Conservation (phyloP, 768 basidiomycete species). For the Trametes villosa region DNA sequence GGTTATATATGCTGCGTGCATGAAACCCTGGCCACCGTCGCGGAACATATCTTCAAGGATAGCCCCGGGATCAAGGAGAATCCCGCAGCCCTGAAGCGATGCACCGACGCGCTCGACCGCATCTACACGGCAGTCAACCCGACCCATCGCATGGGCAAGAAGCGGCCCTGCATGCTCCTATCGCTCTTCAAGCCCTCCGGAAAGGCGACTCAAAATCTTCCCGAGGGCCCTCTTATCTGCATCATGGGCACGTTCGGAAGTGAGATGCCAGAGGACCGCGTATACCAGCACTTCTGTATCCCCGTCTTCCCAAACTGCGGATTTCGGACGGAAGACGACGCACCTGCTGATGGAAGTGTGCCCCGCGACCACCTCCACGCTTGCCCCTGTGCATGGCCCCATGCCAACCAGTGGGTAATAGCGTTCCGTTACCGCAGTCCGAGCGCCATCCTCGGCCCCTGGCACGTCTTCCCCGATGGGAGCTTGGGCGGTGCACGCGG, state of each 20-base stretch:
- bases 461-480: no score
- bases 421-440: background rate
- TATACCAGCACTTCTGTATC: background rate
- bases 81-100: background rate
- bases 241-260: background rate
- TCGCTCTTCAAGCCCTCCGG: no score
- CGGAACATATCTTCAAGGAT: background rate
- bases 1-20: background rate
- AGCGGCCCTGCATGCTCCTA: background rate
- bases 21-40: background rate
- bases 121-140: no score
- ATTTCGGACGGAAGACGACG: background rate
- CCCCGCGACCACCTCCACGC: background rate
- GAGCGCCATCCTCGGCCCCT: background rate
- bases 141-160: background rate
- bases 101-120: background rate
- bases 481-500: no score
- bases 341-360: background rate
- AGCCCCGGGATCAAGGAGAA: background rate
- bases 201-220: no score
- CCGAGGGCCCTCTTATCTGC: background rate
- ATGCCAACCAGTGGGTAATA: background rate
- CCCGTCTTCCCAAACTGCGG: background rate
- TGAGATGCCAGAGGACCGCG: no score
- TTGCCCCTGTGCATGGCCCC: background rate